These are phyloP conservation scores for Endothia cerciana DNA, from an alignment of 2,329 filamentous ascomycete genomes.

Conservation along the genomic window DNA sequence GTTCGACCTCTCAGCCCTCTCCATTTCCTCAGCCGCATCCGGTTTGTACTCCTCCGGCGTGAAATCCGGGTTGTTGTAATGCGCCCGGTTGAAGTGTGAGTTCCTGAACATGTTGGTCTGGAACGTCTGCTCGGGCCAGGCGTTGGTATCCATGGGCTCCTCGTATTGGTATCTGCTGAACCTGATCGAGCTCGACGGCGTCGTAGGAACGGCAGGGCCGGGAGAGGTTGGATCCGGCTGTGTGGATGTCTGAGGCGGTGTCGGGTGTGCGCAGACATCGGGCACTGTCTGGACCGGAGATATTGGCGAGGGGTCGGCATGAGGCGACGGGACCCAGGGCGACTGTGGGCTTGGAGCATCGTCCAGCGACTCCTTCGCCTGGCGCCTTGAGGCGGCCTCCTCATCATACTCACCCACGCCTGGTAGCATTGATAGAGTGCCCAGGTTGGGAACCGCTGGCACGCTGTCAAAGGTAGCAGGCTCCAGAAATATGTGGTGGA, in stretches of 20 bases:
- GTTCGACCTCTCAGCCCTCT: not conserved
- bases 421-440: conserved; percentile 52
- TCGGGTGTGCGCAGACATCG: conserved; percentile 16
- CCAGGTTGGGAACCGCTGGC: conserved; percentile 45
- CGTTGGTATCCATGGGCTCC: conserved; percentile 36
- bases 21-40: conserved; percentile 34
- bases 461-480: conserved; percentile 18
- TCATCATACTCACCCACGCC: conserved; percentile 42
- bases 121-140: conserved; percentile 49
- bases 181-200: conserved; percentile 46
- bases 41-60: conserved; percentile 58
- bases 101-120: conserved; percentile 67
- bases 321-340: conserved; percentile 43
- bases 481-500: conserved; percentile 52
- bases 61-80: conserved; percentile 68
- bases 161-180: conserved; percentile 60
- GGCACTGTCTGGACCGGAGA: conserved; percentile 17
- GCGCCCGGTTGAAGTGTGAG: conserved; percentile 67
- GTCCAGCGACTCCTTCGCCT: conserved; percentile 32
- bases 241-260: conserved; percentile 33
- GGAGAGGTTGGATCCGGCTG: conserved; percentile 40
- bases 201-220: conserved; percentile 34
- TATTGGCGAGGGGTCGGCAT: conserved; percentile 37
- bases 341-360: conserved; percentile 40
- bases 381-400: conserved; percentile 29